Base-by-base conservation (phyloP, 805 yeast species). In the Yamadazyma insecticola region DNA sequence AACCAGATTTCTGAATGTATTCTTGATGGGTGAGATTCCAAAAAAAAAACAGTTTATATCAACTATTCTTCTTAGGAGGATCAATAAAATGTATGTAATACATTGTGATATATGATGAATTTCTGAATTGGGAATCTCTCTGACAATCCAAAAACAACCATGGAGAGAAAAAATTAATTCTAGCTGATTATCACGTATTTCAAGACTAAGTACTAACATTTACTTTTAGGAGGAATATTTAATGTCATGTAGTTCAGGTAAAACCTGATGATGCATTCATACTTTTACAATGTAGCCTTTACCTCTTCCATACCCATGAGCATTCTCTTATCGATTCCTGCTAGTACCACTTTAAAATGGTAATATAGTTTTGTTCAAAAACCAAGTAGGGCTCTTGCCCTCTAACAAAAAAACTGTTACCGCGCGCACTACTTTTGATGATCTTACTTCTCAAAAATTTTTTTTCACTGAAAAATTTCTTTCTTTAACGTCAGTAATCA, bases 41-140 rank as follows among this genome's bases (percentile, higher is more conserved):
- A n/a, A n/a, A n/a, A n/a, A n/a, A n/a, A n/a, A n/a, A n/a, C n/a
- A n/a, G n/a, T n/a, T n/a, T n/a, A n/a, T n/a, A n/a, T n/a, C n/a
- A n/a, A n/a, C n/a, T n/a, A n/a, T n/a, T n/a, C n/a, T n/a, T n/a
- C n/a, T n/a, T n/a, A n/a, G n/a, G n/a, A n/a, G n/a, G n/a, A 13
- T 14, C 11, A 14, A 13, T 6, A 12, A 14, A 24, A 6, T 6
- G 27, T 14, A 24, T 24, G n/a, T 14, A 24, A 7, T 15, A 6
- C 27, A 11, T 22, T 13, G 25, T 31, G 35, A 22, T 26, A 24
- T 17, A 42, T 52, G 59, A 52, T 52, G 56, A 52, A 46, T 36
- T 35, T 42, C 44, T 50, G 57, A 53, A 53, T 50, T 53, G 60
- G 60, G 60, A 54, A 54, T 53, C 58, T 53, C 60, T 54, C 59